phyloP scores from a whole-genome alignment of 2,329 filamentous ascomycete species.

The Penicillium crustosum region DNA sequence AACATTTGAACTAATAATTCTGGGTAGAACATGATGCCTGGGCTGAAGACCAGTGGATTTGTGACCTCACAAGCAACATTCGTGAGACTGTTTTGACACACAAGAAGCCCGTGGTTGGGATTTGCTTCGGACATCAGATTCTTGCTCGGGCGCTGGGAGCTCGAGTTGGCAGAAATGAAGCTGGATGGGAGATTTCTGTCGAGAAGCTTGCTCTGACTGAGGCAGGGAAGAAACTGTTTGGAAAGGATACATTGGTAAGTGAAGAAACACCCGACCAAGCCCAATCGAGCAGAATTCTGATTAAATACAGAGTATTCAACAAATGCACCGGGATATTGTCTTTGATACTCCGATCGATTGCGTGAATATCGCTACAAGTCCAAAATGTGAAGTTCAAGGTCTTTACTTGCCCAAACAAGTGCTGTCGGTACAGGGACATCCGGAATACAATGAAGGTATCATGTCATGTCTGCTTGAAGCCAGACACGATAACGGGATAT shows the following conservation, averaged over 20 bases:
- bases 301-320: constrained; percentile 34
- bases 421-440: constrained; percentile 51
- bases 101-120: constrained; percentile 42
- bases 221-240: constrained; percentile 44
- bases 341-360: constrained; percentile 42
- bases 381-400: constrained; percentile 46
- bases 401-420: constrained; percentile 44
- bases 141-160: constrained; percentile 45
- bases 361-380: constrained; percentile 45
- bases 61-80: constrained; percentile 45
- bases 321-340: constrained; percentile 53
- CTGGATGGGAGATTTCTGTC: constrained; percentile 51
- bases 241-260: constrained; percentile 28
- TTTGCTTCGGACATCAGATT: constrained; percentile 54
- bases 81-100: constrained; percentile 24
- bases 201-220: constrained; percentile 43
- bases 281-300: background rate
- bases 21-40: constrained; percentile 41
- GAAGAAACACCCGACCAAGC: too few relatives aligned
- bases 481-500: constrained; percentile 24
- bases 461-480: constrained; percentile 38
- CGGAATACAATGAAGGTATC: constrained; percentile 44
- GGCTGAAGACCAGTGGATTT: constrained; percentile 48
- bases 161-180: constrained; percentile 40
- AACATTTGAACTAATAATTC: constrained; percentile 3